Percentiles rank a stretch among this genome's conserved stretches.
phyloP scores from a whole-genome alignment of 1,284 basidiomycete genomes.

The Rhodotorula sp. region DNA sequence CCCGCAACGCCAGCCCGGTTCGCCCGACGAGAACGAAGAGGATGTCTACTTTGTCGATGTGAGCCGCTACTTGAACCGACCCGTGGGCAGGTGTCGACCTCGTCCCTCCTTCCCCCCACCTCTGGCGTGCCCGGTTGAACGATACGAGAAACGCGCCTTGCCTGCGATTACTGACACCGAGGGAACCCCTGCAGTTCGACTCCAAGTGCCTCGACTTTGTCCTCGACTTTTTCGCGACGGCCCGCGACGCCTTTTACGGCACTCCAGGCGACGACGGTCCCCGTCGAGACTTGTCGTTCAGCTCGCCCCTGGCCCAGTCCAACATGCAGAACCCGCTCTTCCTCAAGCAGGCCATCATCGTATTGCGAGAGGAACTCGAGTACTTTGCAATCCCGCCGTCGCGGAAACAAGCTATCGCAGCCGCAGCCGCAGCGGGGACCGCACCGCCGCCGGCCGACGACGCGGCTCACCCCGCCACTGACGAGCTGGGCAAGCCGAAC shows the following conservation, averaged over 20 bases:
- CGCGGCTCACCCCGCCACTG: constrained; percentile 57
- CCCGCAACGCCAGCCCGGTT: constrained; percentile 65
- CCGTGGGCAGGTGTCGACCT: background rate
- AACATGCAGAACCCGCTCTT: constrained; percentile 78
- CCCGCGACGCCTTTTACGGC: constrained; percentile 84
- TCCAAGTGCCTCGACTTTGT: constrained; percentile 82
- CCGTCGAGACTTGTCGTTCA: constrained; percentile 37
- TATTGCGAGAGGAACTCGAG: constrained; percentile 94
- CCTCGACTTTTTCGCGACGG: constrained; percentile 68
- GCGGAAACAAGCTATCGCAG: constrained; percentile 38
- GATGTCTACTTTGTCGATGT: constrained; percentile 95
- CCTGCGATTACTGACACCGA: background rate
- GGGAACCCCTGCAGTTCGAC: constrained; percentile 71
- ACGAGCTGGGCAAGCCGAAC: constrained; percentile 75
- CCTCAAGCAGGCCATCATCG: constrained; percentile 96
- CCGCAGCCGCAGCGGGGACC: constrained; percentile 48
- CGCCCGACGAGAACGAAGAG: constrained; percentile 59
- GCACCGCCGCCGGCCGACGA: background rate
- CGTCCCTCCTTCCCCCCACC: background rate
- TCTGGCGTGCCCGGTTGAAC: background rate
- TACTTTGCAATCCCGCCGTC: constrained; percentile 91
- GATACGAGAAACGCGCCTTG: background rate
- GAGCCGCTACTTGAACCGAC: constrained; percentile 56
- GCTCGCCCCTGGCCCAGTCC: constrained; percentile 55
- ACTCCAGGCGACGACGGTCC: constrained; percentile 54